phyloP scores from a whole-genome alignment of 2,329 filamentous ascomycete species.

The Ceratocystis eucalypticola region DNA sequence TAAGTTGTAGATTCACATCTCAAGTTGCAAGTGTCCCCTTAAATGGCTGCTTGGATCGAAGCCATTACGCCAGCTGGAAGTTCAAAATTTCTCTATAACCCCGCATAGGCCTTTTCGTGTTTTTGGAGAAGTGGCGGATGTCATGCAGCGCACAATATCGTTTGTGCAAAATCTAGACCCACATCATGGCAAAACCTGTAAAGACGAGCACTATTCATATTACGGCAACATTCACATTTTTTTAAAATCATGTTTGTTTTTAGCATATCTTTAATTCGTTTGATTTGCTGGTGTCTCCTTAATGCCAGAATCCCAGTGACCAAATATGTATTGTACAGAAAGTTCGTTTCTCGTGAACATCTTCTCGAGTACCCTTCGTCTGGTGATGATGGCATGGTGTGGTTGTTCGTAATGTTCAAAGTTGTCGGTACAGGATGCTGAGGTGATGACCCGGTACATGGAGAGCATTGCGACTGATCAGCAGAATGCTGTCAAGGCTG shows the following conservation, averaged over 20 bases:
- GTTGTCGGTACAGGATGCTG: constrained; percentile 8
- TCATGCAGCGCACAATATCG: not conserved
- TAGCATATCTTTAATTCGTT: constrained; percentile 7
- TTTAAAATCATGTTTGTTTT: not conserved
- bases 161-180: not conserved
- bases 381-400: constrained; percentile 2
- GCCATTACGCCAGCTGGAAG: not conserved
- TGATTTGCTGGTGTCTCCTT: constrained; percentile 12
- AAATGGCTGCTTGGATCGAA: not conserved
- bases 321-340: constrained; percentile 14
- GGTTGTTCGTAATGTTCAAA: not conserved
- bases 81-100: not conserved
- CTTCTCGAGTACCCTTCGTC: constrained; percentile 16
- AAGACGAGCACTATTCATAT: not conserved
- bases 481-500: constrained; percentile 6
- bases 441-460: not conserved
- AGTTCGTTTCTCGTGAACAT: constrained; percentile 17
- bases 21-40: not conserved
- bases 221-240: not conserved
- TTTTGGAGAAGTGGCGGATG: not conserved
- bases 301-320: constrained; percentile 17
- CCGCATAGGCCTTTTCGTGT: not conserved
- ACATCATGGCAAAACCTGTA: not conserved
- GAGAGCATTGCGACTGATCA: not conserved
- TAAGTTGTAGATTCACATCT: not conserved